Evolutionary conservation across 148 eudicot species (phyloP).

Genomic region (Spergularia bocconei): DNA sequence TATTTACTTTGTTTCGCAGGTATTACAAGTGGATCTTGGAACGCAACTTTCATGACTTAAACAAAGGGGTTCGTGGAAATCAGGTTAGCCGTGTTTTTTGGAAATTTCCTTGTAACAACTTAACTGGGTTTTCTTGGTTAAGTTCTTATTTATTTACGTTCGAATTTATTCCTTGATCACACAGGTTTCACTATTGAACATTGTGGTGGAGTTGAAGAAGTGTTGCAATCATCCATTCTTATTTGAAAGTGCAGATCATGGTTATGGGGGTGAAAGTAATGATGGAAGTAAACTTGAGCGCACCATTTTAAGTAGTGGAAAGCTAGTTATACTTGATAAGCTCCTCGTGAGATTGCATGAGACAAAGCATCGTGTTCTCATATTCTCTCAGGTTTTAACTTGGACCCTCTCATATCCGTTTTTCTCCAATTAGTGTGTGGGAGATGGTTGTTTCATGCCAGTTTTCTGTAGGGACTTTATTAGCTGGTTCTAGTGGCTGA

Average conservation of each 20-base stretch:
- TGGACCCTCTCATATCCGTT: not conserved
- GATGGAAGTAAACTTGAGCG: constrained; percentile 93
- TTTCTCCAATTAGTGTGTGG: not conserved
- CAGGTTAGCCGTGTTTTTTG: constrained; percentile 51
- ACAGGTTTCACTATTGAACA: constrained; percentile 97
- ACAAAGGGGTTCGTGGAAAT: constrained; percentile 98
- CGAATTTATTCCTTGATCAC: constrained; percentile 22
- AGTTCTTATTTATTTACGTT: not conserved
- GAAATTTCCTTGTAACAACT: not conserved
- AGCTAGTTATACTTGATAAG: constrained; percentile 93
- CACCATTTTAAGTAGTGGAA: constrained; percentile 87
- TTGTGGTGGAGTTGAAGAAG: constrained; percentile 99
- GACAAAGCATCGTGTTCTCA: constrained; percentile 92
- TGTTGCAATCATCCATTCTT: constrained; percentile 99
- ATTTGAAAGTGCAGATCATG: constrained; percentile 99
- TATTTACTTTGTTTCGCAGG: constrained; percentile 37
- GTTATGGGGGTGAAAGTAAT: constrained; percentile 89
- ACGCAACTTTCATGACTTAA: constrained; percentile 94
- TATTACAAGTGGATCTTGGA: constrained; percentile 99
- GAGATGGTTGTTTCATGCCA: not conserved
- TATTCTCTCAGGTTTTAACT: constrained; percentile 87
- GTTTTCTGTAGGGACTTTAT: not conserved
- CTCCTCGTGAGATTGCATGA: constrained; percentile 85
- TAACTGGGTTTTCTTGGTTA: not conserved
- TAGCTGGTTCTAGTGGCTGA: not conserved